These are phyloP conservation scores for Calonectria leucothoes DNA, from an alignment of 2,329 filamentous ascomycete species.

Conservation along the genomic window DNA sequence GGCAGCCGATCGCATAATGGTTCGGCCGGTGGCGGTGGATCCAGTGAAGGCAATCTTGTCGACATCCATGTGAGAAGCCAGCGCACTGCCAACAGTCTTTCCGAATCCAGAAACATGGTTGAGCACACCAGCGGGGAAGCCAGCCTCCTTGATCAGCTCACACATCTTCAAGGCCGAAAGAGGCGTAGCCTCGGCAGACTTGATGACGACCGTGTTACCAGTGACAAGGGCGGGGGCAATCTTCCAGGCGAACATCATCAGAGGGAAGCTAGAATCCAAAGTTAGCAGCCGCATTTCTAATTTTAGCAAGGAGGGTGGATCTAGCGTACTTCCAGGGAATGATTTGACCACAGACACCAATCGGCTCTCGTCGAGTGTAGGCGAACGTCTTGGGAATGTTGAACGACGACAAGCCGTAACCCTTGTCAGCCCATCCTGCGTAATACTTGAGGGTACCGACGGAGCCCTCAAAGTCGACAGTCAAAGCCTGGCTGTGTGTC, in stretches of 20 bases:
- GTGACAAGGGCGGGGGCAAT: slow-evolving; percentile 77
- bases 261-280: slow-evolving; percentile 66
- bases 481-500: slow-evolving; percentile 1
- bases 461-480: not conserved
- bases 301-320: not conserved
- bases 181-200: slow-evolving; percentile 76
- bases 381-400: slow-evolving; percentile 7
- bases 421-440: slow-evolving; percentile 19
- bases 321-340: slow-evolving; percentile 19
- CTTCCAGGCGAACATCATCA: slow-evolving; percentile 69
- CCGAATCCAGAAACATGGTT: slow-evolving; percentile 82
- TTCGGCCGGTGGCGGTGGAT: slow-evolving; percentile 76
- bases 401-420: not conserved
- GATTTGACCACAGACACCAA: slow-evolving; percentile 24
- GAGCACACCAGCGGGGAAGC: slow-evolving; percentile 82
- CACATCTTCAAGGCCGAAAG: slow-evolving; percentile 74
- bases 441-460: slow-evolving; percentile 14
- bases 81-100: slow-evolving; percentile 73
- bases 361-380: slow-evolving; percentile 15
- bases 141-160: slow-evolving; percentile 75
- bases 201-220: slow-evolving; percentile 73
- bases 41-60: slow-evolving; percentile 87
- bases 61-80: slow-evolving; percentile 75
- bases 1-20: slow-evolving; percentile 79
- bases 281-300: not conserved